Evolutionary conservation across 345 rosid genomes (phyloP), one percentile per base, ranked within the genome.

Genomic region (Physaria fendleri): DNA sequence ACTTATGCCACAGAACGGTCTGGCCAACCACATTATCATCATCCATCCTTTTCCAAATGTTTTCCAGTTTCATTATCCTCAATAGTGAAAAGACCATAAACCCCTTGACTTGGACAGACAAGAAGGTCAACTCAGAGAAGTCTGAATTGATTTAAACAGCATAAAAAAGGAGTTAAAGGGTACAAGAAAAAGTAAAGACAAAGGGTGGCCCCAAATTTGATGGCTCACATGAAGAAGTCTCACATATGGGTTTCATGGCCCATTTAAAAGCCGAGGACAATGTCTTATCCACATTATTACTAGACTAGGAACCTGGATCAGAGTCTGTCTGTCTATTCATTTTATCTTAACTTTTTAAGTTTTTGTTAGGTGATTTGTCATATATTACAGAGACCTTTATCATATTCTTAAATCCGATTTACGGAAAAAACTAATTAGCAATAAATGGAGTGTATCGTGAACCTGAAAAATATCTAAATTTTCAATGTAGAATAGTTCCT

Each of bases 201-300:
- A 41, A 41, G 53, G 37, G 46, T 68, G 30, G 27, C 66, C 72
- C 53, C 15, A 59, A 29, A 23, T 59, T 50, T 47, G 72, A 59
- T 58, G 54, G 72, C 66, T 50, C 60, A 67, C 72, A 59, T 59
- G 60, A 40, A 50, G 13, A 34, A 63, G 32, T 32, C 59, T 50
- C 53, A 20, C 33, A 28, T 49, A 50, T 59, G 66, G 60, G 59
- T 51, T n/a, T 59, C 46, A 42, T 68, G 72, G 59, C 46, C 65
- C 66, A 68, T 50, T 50, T 58, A 59, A 67, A n/a, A 68, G 72
- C 46, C 16, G 65, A 67, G 30, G 72, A 59, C 52, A 51, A 51
- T 59, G 53, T 33, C 54, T 42, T 50, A 41, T 59, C 66, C 44
- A 41, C 43, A 50, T 68, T 40, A 68, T 50, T 42, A 58, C 29